Conservation (phyloP, 768 basidiomycete genomes). For the Phanerochaete sordida region DNA sequence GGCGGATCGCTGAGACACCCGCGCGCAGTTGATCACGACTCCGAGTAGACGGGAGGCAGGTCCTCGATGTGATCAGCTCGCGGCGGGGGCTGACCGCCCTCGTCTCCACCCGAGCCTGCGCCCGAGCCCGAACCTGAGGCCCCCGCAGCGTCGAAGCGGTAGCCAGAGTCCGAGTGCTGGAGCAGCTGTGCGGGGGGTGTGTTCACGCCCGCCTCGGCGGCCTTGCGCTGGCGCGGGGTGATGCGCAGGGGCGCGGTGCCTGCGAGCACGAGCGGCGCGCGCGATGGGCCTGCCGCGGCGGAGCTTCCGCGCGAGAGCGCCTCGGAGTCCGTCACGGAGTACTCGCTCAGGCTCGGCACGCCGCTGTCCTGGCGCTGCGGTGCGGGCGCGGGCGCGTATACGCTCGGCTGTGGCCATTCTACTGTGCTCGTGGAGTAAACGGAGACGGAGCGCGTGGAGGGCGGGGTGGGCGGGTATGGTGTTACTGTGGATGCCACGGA, state of each 20-base stretch:
- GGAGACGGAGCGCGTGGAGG: neutral
- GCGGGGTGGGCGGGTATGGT: neutral
- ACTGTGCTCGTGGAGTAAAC: neutral
- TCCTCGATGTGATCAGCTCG: neutral
- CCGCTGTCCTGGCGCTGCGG: neutral
- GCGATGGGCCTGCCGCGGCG: neutral
- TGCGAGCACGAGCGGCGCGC: neutral
- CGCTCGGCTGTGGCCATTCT: neutral
- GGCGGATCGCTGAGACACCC: neutral
- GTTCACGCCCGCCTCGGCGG: conserved; percentile 10
- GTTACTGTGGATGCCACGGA: neutral
- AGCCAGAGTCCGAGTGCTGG: conserved; percentile 21
- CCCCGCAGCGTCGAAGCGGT: conserved; percentile 16
- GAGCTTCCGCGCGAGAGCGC: neutral
- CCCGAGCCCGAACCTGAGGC: neutral
- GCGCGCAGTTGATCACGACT: conserved; percentile 2
- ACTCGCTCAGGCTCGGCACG: neutral
- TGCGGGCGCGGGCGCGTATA: neutral
- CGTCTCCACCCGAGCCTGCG: too few relatives aligned
- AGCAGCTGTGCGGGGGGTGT: neutral
- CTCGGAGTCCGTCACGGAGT: neutral
- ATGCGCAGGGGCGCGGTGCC: neutral
- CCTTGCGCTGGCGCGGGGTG: conserved; percentile 17
- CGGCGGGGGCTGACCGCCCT: neutral
- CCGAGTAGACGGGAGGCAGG: conserved; percentile 11